Evolutionary conservation across 768 basidiomycete genomes (phyloP), one percentile per base, ranked within the genome.

Genomic region (Lyophyllum semitale): DNA sequence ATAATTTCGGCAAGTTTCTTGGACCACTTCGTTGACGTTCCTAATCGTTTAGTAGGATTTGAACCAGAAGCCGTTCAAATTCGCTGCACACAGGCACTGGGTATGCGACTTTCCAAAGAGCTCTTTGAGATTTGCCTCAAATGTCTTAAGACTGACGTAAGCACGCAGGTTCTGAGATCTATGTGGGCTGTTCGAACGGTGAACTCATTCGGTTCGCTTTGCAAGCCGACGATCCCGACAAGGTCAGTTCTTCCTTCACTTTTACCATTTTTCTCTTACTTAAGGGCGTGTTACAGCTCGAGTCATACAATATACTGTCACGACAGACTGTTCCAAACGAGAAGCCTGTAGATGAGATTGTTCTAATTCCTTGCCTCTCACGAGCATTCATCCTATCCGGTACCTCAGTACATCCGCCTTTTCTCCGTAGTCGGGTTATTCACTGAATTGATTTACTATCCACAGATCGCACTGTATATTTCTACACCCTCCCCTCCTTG

Each of bases 111-210:
- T 11, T 45, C 4, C 8, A 35, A 15, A 15, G 33, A 35, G 33
- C 33, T 15, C 13, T 15, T 35, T 13, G 33, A 35, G 13, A 15
- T 15, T 35, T 35, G 7, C 7, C 12, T 12, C 6, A 15, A 8
- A 8, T 35, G 2, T 15, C 3, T 1, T 26, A 17, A 7, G 25
- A 35, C 5, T 12, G 6, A 40, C 43, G 18, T 15, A 43, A n/a
- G 51, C 29, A 27, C 35, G 17, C 49, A 92, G 91, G 87, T 29
- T 85, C 86, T 38, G 94, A 97, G 64, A 82, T 96, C 23, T 95
- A 94, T 60, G 81, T 93, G 12, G 95, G 93, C 12, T 89, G 89
- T 57, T 84, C 86, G 20, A 92, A 94, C 55, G 93, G 95, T 20
- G 84, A 92, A 60, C 77, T 97, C 8, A 72, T 94, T 32, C 87